Evolutionary conservation across 345 rosid species (phyloP).

Genomic region (Reutealis trisperma): DNA sequence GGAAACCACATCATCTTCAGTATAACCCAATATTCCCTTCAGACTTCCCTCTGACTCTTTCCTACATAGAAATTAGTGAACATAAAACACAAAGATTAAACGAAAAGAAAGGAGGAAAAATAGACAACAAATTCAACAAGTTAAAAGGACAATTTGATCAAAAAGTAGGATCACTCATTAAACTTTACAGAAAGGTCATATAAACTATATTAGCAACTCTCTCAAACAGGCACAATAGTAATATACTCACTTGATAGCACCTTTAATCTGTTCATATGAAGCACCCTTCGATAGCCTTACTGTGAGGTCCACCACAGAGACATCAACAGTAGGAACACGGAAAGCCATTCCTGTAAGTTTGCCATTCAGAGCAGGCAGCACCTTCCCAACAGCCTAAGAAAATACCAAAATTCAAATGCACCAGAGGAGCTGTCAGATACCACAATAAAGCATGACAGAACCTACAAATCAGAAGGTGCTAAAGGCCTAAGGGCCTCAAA

Average conservation of each 20-base stretch:
- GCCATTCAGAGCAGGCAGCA: slow-evolving; percentile 32
- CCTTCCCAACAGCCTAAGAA: slow-evolving; percentile 35
- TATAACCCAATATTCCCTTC: slow-evolving; percentile 36
- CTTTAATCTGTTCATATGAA: slow-evolving; percentile 24
- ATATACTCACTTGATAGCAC: slow-evolving; percentile 32
- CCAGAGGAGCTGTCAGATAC: background rate
- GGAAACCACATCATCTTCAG: slow-evolving; percentile 32
- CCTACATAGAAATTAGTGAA: slow-evolving; percentile 8
- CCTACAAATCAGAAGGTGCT: background rate
- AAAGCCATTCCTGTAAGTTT: slow-evolving; percentile 36
- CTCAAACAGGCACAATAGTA: background rate
- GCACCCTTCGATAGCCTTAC: slow-evolving; percentile 28
- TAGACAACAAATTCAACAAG: background rate
- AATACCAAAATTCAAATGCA: too few relatives aligned
- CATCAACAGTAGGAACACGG: slow-evolving; percentile 37
- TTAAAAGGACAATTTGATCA: background rate
- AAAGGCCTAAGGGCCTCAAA: background rate
- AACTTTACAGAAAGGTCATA: too few relatives aligned
- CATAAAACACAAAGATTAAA: background rate
- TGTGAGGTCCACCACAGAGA: slow-evolving; percentile 36
- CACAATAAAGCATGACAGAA: background rate
- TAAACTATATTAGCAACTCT: too few relatives aligned
- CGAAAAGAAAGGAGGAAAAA: background rate
- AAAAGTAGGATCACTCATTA: too few relatives aligned
- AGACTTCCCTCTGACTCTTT: slow-evolving; percentile 31